Percentiles rank a stretch among this genome's conserved stretches.
Evolutionary conservation across 805 yeast genomes (phyloP).

Genomic region (Saturnispora diversa): DNA sequence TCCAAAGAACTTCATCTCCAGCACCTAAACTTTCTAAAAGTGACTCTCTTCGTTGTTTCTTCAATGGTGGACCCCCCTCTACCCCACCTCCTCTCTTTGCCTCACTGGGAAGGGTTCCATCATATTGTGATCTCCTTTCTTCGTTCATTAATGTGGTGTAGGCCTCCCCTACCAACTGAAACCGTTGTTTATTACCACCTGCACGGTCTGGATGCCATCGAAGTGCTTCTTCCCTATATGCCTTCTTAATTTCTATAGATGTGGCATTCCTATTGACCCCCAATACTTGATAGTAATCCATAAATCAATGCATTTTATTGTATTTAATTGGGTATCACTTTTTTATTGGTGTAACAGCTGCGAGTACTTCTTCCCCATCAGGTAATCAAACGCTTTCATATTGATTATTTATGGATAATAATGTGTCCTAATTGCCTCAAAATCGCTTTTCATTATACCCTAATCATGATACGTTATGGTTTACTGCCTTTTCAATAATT

Average conservation of each 20-base stretch:
- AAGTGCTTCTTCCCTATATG: constrained; percentile 68
- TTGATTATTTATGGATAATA: too few relatives aligned
- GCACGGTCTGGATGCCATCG: constrained; percentile 75
- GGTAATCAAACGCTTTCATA: too few relatives aligned
- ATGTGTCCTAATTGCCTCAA: too few relatives aligned
- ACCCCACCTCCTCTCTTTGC: too few relatives aligned
- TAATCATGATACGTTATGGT: too few relatives aligned
- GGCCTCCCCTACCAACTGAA: constrained; percentile 69
- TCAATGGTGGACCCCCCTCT: too few relatives aligned
- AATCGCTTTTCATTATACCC: too few relatives aligned
- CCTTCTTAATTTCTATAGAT: constrained; percentile 60
- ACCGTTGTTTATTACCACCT: constrained; percentile 75
- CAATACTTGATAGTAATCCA: constrained; percentile 45
- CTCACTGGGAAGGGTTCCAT: constrained; percentile 24
- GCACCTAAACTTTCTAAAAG: constrained; percentile 3
- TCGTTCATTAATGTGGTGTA: constrained; percentile 75
- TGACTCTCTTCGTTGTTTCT: constrained; percentile 5
- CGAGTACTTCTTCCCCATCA: too few relatives aligned
- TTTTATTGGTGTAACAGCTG: neutral
- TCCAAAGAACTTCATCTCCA: constrained; percentile 8
- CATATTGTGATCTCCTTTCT: constrained; percentile 62
- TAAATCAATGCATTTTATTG: too few relatives aligned
- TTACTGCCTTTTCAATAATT: too few relatives aligned
- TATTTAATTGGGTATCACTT: neutral
- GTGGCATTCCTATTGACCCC: constrained; percentile 48